Conservation (phyloP, 371 early-diverging fungal genomes). For the Mucor saturninus region DNA sequence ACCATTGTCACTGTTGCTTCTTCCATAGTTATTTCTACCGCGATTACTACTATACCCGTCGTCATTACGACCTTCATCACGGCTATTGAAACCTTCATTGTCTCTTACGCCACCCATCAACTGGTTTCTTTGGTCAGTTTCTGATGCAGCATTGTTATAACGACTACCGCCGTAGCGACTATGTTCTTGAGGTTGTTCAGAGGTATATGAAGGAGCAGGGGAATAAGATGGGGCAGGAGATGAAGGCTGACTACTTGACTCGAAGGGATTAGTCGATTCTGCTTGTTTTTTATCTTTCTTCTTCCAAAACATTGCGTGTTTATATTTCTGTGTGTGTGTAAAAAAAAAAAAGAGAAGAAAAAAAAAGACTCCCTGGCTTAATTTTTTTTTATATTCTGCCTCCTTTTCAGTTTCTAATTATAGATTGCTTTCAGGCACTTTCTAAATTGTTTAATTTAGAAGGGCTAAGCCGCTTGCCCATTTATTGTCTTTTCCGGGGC, state of each 20-base stretch:
- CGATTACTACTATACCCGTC: background rate
- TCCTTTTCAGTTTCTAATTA: background rate
- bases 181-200: slow-evolving; percentile 11
- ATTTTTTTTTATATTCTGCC: background rate
- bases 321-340: background rate
- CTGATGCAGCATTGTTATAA: slow-evolving; percentile 3
- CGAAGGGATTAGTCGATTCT: slow-evolving; percentile 33
- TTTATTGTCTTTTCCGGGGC: too few relatives aligned
- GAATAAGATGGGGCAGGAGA: slow-evolving; percentile 33
- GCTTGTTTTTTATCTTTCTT: slow-evolving; percentile 33
- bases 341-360: slow-evolving; percentile 1
- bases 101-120: slow-evolving; percentile 13
- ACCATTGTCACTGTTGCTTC: slow-evolving; percentile 1
- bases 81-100: slow-evolving; percentile 1
- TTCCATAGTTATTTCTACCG: background rate
- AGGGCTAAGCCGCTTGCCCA: too few relatives aligned
- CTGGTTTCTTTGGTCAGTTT: slow-evolving; percentile 26
- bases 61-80: background rate
- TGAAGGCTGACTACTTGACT: slow-evolving; percentile 21
- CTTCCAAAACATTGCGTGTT: slow-evolving; percentile 33
- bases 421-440: slow-evolving; percentile 1
- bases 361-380: background rate
- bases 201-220: slow-evolving; percentile 26
- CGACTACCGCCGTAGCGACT: slow-evolving; percentile 4
- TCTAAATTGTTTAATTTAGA: background rate